Conservation (phyloP, 2,329 filamentous ascomycete genomes). For the Neonectria faginata region DNA sequence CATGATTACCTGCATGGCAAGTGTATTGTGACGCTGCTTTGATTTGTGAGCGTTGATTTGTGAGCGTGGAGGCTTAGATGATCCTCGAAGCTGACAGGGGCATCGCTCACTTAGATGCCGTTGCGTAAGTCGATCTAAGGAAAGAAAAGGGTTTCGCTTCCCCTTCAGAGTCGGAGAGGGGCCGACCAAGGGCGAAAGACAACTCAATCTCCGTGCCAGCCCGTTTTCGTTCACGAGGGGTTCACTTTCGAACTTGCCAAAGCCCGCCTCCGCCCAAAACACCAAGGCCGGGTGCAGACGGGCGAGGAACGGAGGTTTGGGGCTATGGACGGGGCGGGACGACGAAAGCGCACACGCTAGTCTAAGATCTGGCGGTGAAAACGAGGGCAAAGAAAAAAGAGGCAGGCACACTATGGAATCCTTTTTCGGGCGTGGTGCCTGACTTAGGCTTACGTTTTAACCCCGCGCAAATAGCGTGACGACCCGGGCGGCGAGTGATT, state of each 20-base stretch:
- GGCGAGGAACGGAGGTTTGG: slow-evolving; percentile 16
- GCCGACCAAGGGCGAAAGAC: not conserved
- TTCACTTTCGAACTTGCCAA: slow-evolving; percentile 5
- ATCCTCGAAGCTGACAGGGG: not conserved
- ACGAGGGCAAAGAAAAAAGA: not conserved
- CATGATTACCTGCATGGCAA: slow-evolving; percentile 20
- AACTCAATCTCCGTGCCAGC: not conserved
- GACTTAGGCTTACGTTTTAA: not conserved
- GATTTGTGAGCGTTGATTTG: not conserved
- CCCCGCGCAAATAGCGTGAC: slow-evolving; percentile 19
- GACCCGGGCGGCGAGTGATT: slow-evolving; percentile 13
- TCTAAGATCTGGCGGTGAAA: slow-evolving; percentile 27
- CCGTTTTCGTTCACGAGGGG: not conserved
- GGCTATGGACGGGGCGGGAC: slow-evolving; percentile 25
- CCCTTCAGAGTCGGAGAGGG: not conserved
- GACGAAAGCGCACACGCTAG: slow-evolving; percentile 12
- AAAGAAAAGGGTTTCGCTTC: not conserved
- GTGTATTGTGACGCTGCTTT: not conserved
- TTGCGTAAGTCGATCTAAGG: not conserved
- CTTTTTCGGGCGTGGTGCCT: not conserved
- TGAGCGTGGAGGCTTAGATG: not conserved
- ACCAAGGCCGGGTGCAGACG: slow-evolving; percentile 8
- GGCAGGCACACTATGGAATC: not conserved
- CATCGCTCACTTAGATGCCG: not conserved
- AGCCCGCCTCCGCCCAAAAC: not conserved